phyloP scores from a whole-genome alignment of 2,329 filamentous ascomycete species.

The Curvularia sp. region DNA sequence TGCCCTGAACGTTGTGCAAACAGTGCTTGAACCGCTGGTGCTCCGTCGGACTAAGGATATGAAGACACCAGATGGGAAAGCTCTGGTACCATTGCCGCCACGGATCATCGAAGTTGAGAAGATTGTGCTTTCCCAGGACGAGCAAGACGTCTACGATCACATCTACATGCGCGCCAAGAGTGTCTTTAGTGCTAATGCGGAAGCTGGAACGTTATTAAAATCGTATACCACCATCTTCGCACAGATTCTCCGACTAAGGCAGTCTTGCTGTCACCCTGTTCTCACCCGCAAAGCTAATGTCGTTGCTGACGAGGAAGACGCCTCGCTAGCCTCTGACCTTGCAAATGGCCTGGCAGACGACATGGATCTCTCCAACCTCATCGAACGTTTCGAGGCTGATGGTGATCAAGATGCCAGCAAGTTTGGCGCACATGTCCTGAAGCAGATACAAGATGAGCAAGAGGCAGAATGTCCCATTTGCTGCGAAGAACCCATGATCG shows the following conservation, averaged over 20 bases:
- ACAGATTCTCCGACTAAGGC: slow-evolving; percentile 89
- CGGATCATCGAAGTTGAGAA: slow-evolving; percentile 85
- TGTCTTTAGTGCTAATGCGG: slow-evolving; percentile 84
- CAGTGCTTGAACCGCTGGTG: slow-evolving; percentile 93
- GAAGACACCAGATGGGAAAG: slow-evolving; percentile 87
- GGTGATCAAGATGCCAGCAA: slow-evolving; percentile 67
- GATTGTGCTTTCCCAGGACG: slow-evolving; percentile 82
- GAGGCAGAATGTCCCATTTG: slow-evolving; percentile 93
- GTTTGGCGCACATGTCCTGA: slow-evolving; percentile 86
- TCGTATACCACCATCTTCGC: slow-evolving; percentile 97
- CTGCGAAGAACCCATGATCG: slow-evolving; percentile 92
- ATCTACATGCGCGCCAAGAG: slow-evolving; percentile 84
- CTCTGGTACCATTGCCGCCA: slow-evolving; percentile 80
- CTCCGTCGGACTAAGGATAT: slow-evolving; percentile 96
- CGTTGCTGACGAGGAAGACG: slow-evolving; percentile 87
- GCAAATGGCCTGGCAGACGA: slow-evolving; percentile 86
- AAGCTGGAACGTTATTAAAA: slow-evolving; percentile 91
- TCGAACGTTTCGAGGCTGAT: slow-evolving; percentile 78
- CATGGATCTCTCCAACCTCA: slow-evolving; percentile 89
- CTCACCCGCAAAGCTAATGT: slow-evolving; percentile 85
- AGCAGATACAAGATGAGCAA: slow-evolving; percentile 89
- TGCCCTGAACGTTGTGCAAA: slow-evolving; percentile 95
- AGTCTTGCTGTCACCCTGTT: slow-evolving; percentile 92
- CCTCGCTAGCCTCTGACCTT: slow-evolving; percentile 77
- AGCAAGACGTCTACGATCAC: slow-evolving; percentile 90